These are phyloP conservation scores for Rostrohypoxylon terebratum DNA, from an alignment of 495 filamentous ascomycete species.

Conservation along the genomic window DNA sequence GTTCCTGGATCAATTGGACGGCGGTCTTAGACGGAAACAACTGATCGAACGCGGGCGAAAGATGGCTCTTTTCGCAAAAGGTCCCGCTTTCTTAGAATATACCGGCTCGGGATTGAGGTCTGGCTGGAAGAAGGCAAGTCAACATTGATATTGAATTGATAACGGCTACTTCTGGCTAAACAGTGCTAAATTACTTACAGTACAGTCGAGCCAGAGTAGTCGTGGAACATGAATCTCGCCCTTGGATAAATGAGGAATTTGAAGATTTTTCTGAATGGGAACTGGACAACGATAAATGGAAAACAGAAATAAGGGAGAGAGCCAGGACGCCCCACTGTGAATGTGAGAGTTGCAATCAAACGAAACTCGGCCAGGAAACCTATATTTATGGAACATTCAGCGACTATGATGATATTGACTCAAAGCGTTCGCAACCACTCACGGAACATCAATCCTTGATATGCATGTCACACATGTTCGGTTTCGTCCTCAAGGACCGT, in stretches of 20 bases:
- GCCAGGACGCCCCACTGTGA: slow-evolving; percentile 17
- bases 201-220: slow-evolving; percentile 22
- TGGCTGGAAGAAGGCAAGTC: slow-evolving; percentile 15
- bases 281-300: background rate
- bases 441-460: slow-evolving; percentile 12
- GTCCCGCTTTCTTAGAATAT: slow-evolving; percentile 18
- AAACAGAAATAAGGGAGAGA: slow-evolving; percentile 17
- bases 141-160: background rate
- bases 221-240: slow-evolving; percentile 22
- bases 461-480: slow-evolving; percentile 24
- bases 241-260: slow-evolving; percentile 6
- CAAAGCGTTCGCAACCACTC: slow-evolving; percentile 1
- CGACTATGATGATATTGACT: slow-evolving; percentile 15
- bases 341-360: background rate
- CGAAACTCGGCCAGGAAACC: background rate
- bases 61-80: slow-evolving; percentile 2
- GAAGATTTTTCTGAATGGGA: background rate
- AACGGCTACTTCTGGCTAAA: background rate
- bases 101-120: slow-evolving; percentile 16
- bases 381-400: slow-evolving; percentile 3
- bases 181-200: background rate
- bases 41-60: slow-evolving; percentile 19
- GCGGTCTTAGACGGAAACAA: background rate
- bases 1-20: slow-evolving; percentile 2
- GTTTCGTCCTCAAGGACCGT: slow-evolving; percentile 15